A percentile compares a stretch with the other conserved stretches of the same genome.
phyloP scores from a whole-genome alignment of 2,329 filamentous ascomycete species.

The Diaporthe vaccinii region DNA sequence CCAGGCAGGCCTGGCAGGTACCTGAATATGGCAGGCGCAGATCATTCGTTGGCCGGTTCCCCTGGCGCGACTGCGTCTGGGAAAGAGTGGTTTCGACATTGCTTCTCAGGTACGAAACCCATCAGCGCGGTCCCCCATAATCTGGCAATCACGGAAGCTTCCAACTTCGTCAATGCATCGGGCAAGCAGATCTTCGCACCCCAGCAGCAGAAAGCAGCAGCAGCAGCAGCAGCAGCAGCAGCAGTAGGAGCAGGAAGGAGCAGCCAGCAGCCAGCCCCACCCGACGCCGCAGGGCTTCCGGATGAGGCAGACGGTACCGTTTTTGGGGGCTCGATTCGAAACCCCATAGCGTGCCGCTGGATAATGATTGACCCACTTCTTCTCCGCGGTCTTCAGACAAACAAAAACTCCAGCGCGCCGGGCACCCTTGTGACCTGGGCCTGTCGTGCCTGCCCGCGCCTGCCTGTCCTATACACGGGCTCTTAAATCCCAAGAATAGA shows the following conservation, averaged over 20 bases:
- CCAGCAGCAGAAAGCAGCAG: background rate
- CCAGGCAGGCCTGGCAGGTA: background rate
- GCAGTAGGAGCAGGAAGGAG: too few species aligned
- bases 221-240: background rate
- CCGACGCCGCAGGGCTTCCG: background rate
- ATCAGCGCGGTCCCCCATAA: background rate
- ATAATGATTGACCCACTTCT: constrained; percentile 2
- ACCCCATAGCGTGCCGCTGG: background rate
- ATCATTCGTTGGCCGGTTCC: constrained; percentile 4
- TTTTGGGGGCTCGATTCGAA: constrained; percentile 7
- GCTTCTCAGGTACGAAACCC: background rate
- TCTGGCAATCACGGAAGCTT: background rate
- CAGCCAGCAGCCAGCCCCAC: background rate
- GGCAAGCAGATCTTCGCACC: background rate
- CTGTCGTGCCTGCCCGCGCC: constrained; percentile 1
- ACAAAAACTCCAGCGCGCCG: constrained; percentile 15
- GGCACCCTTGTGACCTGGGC: constrained; percentile 11
- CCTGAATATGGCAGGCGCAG: background rate
- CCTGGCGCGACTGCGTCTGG: background rate
- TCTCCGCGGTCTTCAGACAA: constrained; percentile 23
- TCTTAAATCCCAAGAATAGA: background rate
- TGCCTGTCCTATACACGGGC: constrained; percentile 21
- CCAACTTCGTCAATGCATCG: constrained; percentile 9
- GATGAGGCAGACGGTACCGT: background rate
- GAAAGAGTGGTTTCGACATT: background rate